Evolutionary conservation across 371 early-diverging fungal species (phyloP).

Genomic region (Polyrhizophydium stewartii): DNA sequence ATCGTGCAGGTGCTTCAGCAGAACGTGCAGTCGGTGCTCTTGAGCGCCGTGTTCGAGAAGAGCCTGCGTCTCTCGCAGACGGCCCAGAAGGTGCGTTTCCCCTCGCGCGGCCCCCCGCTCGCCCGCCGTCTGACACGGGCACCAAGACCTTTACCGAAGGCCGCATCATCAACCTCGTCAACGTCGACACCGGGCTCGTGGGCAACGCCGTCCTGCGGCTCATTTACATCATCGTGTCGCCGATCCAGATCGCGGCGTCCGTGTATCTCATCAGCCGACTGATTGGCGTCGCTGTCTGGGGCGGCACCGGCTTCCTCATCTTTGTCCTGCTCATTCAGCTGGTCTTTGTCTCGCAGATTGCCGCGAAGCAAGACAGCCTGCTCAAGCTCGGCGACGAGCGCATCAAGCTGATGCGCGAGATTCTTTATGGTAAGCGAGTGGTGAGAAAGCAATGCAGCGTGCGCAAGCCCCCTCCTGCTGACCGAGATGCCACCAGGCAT

Average conservation of each 20-base stretch:
- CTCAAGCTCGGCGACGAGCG: not conserved
- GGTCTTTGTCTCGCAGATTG: not conserved
- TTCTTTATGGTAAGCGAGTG: not conserved
- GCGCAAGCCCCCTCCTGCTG: not conserved
- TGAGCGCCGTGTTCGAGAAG: not conserved
- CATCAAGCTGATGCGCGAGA: not conserved
- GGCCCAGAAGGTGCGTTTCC: not conserved
- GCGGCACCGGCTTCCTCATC: not conserved
- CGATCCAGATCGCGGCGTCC: not conserved
- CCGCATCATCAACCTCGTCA: not conserved
- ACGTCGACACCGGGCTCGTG: not conserved
- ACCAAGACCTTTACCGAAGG: not conserved
- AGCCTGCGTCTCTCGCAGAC: not conserved
- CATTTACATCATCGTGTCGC: not conserved
- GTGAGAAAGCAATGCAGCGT: not conserved
- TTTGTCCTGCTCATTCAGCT: not conserved
- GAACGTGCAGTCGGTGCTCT: not conserved
- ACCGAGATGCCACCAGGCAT: constrained; percentile 1
- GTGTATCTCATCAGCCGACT: not conserved
- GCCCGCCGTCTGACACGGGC: not conserved
- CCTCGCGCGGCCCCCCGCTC: not conserved
- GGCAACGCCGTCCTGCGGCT: not conserved
- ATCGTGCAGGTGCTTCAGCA: not conserved
- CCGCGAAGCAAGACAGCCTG: not conserved
- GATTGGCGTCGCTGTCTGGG: not conserved